Evolutionary conservation across 495 filamentous ascomycete genomes (phyloP).

Genomic region (Penicillium crystallinum): DNA sequence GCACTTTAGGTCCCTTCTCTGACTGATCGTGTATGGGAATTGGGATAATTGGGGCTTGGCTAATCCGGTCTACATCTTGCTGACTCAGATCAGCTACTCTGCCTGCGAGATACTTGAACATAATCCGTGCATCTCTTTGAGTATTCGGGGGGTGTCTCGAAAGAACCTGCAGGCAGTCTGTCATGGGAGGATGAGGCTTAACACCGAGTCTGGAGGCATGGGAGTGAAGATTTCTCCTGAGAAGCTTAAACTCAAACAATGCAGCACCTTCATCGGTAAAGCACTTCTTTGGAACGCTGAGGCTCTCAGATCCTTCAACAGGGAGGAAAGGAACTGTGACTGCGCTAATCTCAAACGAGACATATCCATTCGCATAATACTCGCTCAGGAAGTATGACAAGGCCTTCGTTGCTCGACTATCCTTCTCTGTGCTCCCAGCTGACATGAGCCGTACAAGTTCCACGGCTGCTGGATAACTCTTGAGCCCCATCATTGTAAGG

Average conservation of each 20-base stretch:
- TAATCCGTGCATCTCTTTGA: constrained; percentile 54
- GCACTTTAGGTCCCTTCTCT: constrained; percentile 31
- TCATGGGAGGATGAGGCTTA: constrained; percentile 67
- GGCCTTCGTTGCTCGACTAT: constrained; percentile 58
- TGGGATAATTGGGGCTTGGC: constrained; percentile 65
- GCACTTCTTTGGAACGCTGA: constrained; percentile 70
- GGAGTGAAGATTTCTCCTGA: constrained; percentile 63
- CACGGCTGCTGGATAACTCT: constrained; percentile 57
- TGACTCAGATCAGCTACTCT: constrained; percentile 65
- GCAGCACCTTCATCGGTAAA: constrained; percentile 74
- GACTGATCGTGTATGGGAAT: constrained; percentile 40
- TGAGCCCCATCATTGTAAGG: constrained; percentile 63
- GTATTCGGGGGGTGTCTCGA: constrained; percentile 63
- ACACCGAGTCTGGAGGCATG: constrained; percentile 85
- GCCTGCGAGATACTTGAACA: constrained; percentile 79
- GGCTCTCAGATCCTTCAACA: constrained; percentile 55
- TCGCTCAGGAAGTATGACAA: constrained; percentile 81
- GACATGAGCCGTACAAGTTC: constrained; percentile 75
- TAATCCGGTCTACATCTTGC: constrained; percentile 53
- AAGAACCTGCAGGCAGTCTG: constrained; percentile 64
- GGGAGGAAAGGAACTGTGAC: constrained; percentile 66
- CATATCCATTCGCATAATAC: constrained; percentile 72
- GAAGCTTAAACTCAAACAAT: constrained; percentile 72
- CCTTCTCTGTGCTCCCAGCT: constrained; percentile 46
- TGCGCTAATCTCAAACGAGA: constrained; percentile 48